Percentiles rank a stretch among this genome's conserved stretches.
These are phyloP conservation scores for Kwoniella dendrophila DNA, from an alignment of 768 basidiomycete species.

Conservation along the genomic window DNA sequence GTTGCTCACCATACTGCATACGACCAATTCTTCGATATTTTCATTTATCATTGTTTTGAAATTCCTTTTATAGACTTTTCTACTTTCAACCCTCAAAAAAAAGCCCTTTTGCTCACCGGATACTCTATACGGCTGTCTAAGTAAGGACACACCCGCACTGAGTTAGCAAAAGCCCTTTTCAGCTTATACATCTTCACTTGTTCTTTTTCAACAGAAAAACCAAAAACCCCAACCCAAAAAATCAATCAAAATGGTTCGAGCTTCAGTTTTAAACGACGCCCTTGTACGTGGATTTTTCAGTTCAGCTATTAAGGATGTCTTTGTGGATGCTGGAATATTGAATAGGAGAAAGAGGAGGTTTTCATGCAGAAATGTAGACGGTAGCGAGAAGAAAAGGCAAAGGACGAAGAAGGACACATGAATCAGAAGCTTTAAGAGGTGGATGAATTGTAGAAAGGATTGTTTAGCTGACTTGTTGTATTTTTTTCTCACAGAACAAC, in stretches of 20 bases:
- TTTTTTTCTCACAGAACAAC: constrained; percentile 65
- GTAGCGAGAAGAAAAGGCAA: neutral
- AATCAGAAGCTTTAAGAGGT: neutral
- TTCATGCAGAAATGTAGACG: too few species aligned
- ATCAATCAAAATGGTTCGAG: constrained; percentile 59
- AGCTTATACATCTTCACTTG: constrained; percentile 22
- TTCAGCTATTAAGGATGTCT: neutral
- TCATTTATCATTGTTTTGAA: neutral
- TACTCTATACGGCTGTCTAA: constrained; percentile 55
- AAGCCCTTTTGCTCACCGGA: constrained; percentile 27
- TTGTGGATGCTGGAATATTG: neutral
- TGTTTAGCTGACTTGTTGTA: constrained; percentile 9
- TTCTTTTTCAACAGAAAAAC: constrained; percentile 11
- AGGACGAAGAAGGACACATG: neutral
- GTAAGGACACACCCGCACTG: constrained; percentile 55
- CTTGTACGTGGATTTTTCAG: constrained; percentile 38
- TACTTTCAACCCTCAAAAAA: constrained; percentile 4
- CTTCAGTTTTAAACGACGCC: constrained; percentile 58
- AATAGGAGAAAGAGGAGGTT: neutral
- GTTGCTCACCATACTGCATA: constrained; percentile 4
- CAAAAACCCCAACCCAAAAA: constrained; percentile 24
- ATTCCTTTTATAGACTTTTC: neutral
- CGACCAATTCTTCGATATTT: neutral
- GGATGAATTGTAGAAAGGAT: constrained; percentile 3
- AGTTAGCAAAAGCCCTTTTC: constrained; percentile 39